Conservation (phyloP, 1,139 yeast species). For the Torulaspora globosa region DNA sequence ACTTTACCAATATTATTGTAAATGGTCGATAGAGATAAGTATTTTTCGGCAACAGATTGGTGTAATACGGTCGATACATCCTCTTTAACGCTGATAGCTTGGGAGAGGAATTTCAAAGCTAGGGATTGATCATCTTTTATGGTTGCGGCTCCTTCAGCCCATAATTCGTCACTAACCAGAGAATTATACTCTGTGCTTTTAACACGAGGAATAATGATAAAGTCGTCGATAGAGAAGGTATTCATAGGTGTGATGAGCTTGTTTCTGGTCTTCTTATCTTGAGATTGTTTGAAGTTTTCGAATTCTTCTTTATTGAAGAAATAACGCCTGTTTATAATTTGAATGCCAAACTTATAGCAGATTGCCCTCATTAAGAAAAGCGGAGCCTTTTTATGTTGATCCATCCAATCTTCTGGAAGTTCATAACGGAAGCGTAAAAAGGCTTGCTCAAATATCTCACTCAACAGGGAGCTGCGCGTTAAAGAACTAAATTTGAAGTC, state of each 20-base stretch:
- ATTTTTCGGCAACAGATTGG: conserved; percentile 71
- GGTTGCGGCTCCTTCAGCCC: conserved; percentile 63
- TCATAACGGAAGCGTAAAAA: conserved; percentile 56
- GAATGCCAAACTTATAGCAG: conserved; percentile 78
- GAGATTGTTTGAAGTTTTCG: conserved; percentile 40
- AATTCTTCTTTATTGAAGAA: conserved; percentile 44
- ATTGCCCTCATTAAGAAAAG: conserved; percentile 63
- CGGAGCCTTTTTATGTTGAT: conserved; percentile 37
- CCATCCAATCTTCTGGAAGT: conserved; percentile 50
- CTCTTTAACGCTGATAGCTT: conserved; percentile 69
- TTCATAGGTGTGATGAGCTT: conserved; percentile 32
- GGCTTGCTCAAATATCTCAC: conserved; percentile 51
- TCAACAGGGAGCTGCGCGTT: conserved; percentile 45
- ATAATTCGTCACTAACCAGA: conserved; percentile 68
- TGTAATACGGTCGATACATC: conserved; percentile 82
- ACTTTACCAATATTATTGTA: conserved; percentile 59
- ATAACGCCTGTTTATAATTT: conserved; percentile 54
- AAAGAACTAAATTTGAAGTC: conserved; percentile 46
- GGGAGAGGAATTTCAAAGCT: conserved; percentile 58
- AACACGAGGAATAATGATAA: conserved; percentile 68
- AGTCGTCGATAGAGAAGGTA: conserved; percentile 57
- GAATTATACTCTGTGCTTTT: conserved; percentile 69
- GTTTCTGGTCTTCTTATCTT: conserved; percentile 40
- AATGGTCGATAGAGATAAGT: conserved; percentile 59
- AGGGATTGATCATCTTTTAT: conserved; percentile 42